These are phyloP conservation scores for Penicillium occitanis DNA, from an alignment of 2,329 filamentous ascomycete genomes.

Conservation along the genomic window DNA sequence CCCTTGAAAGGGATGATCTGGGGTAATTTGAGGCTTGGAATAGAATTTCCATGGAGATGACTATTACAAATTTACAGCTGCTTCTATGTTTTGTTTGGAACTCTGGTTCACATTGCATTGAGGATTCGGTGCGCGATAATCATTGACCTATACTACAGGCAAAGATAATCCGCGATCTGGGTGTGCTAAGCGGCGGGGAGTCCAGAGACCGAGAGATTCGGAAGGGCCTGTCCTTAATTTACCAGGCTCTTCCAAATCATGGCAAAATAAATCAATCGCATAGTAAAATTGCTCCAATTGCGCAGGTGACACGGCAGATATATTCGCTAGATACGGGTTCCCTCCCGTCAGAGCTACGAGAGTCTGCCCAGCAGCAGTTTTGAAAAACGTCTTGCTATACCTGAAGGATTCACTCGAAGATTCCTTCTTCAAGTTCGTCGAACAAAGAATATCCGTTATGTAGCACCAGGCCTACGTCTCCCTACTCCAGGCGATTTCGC, in stretches of 20 bases:
- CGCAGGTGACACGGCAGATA: neutral
- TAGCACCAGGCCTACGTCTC: too few relatives aligned
- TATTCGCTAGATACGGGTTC: neutral
- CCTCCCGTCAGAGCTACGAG: neutral
- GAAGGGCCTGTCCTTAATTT: neutral
- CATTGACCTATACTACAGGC: neutral
- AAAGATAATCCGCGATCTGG: neutral
- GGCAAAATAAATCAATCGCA: neutral
- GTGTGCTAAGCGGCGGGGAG: neutral
- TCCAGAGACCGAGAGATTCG: neutral
- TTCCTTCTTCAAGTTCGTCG: too few relatives aligned
- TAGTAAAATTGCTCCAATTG: neutral
- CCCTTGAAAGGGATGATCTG: slow-evolving; percentile 5
- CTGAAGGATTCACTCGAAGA: too few relatives aligned
- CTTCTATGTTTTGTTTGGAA: neutral
- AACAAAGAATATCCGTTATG: too few relatives aligned
- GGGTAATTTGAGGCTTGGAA: neutral
- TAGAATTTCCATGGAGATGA: neutral
- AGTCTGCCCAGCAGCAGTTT: neutral
- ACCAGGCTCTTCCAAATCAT: neutral
- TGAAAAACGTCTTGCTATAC: neutral
- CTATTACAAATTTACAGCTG: neutral
- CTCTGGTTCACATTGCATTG: neutral
- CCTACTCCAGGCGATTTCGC: too few relatives aligned
- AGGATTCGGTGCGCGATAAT: neutral